Evolutionary conservation across 108 stramenopile genomes (phyloP), one percentile per base, ranked within the genome.

Genomic region (Cyclotella choctawhatcheeana): DNA sequence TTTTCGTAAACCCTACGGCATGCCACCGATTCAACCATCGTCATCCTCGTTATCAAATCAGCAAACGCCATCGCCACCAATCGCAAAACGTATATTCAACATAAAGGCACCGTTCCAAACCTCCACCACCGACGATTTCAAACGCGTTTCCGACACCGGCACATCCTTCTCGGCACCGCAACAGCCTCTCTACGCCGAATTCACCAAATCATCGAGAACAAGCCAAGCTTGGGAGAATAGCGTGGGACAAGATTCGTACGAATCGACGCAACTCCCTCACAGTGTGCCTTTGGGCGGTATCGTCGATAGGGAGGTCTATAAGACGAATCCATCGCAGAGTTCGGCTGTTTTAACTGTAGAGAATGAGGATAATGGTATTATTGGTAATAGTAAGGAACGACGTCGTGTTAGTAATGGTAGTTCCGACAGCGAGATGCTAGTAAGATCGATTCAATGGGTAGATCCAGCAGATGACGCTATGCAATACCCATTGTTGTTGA

Each of bases 401-500:
- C n/a, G n/a, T n/a, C n/a, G n/a, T n/a, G n/a, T n/a, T n/a, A n/a
- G n/a, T n/a, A n/a, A 14, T 27, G 31, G 8, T 25, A 51, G 48
- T 5, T 20, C 0, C 47, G 30, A 25, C 26, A 20, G 33, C 20
- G 29, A n/a, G 31, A 3, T 50, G 5, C 24, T 77, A 5, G 21
- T 77, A 14, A 60, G 47, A 7, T 34, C 40, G 47, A 55, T 69
- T 8, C 62, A 69, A 29, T 77, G 67, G 76, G 51, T 62, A 35
- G 7, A 67, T 1, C 13, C 30, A 1, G 32, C 48, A 3, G 86
- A 87, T 69, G 32, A 79, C n/a, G 35, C 76, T 1, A 83, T n/a
- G n/a, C n/a, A 88, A 12, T 85, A 74, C 55, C 84, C 84, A 18
- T 48, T 83, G 25, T 34, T 76, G 14, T 31, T 54, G 8, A 74